Conservation (phyloP, 495 filamentous ascomycete species). For the Penicillium roqueforti region DNA sequence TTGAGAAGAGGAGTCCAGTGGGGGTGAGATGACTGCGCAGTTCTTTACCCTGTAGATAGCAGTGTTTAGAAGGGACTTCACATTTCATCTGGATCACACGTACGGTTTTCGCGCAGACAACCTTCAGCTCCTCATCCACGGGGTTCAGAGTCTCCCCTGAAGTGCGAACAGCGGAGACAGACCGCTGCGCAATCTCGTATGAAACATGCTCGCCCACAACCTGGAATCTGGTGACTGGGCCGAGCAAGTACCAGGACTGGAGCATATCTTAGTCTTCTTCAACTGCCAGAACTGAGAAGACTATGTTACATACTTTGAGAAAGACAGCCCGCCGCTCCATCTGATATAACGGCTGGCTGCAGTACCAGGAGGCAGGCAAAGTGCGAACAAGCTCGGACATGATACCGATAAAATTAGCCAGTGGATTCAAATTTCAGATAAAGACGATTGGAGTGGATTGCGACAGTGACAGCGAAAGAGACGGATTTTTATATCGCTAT, state of each 20-base stretch:
- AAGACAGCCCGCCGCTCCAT: slow-evolving; percentile 55
- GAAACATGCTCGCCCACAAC: slow-evolving; percentile 39
- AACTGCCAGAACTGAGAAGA: background rate
- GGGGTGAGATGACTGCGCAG: slow-evolving; percentile 47
- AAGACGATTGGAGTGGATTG: background rate
- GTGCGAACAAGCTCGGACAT: slow-evolving; percentile 41
- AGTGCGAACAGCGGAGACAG: slow-evolving; percentile 41
- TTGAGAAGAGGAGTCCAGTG: slow-evolving; percentile 53
- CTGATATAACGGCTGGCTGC: slow-evolving; percentile 41
- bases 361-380: slow-evolving; percentile 44
- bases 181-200: slow-evolving; percentile 55
- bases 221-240: slow-evolving; percentile 54
- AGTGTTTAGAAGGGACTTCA: background rate
- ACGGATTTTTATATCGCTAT: background rate
- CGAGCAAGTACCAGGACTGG: slow-evolving; percentile 60
- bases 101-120: slow-evolving; percentile 39
- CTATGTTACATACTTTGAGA: slow-evolving; percentile 34
- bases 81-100: background rate
- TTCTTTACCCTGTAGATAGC: slow-evolving; percentile 21
- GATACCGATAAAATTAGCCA: slow-evolving; percentile 7
- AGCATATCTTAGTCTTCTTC: slow-evolving; percentile 9
- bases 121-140: slow-evolving; percentile 34
- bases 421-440: background rate
- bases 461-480: background rate
- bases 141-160: slow-evolving; percentile 31